Evolutionary conservation across 2,329 filamentous ascomycete genomes (phyloP), one percentile per base, ranked within the genome.

Genomic region (Pseudogymnoascus sp.): DNA sequence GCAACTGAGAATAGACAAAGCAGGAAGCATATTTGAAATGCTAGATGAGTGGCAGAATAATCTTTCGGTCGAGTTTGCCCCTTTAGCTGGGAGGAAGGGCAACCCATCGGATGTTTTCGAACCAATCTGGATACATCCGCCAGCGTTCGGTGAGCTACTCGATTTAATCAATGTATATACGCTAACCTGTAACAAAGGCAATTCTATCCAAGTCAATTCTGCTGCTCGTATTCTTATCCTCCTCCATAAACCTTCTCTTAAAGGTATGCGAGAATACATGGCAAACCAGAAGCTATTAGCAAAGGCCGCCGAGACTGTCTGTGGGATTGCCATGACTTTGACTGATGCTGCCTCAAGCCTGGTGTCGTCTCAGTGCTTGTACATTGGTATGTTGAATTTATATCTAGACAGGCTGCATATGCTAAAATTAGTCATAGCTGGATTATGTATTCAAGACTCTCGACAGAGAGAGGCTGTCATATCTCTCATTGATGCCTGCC

Each of bases 201-300:
- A 46, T 11, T 78, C 82, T 0, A 70, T 84, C 5, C 82, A 84
- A 66, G 77, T 79, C 12, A 79, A 82, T 66, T 77, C 78, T 66
- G 80, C 83, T 64, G 81, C 82, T 0, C 76, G 78, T 8, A 81
- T 84, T 46, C 72, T 85, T 0, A 75, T 84, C 1, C 73, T 82
- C 0, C 75, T 84, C 59, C 79, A 84, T 61, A 77, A 81, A 56
- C 82, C 82, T 1, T 79, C 78, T 0, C 73, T 75, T 10, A 79
- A 79, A 1, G 81, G 80, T 0, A 77, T 81, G 56, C 74, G 79
- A 14, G 80, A 81, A 10, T 82, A 80, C 66, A 66, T 77, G 42
- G 70, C 74, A 18, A 74, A 78, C 16, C 77, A 80, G 66, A 76
- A 75, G 62, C 70, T 73, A n/a, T 74, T 81, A 23, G 6, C 77